These are phyloP conservation scores for Botrytis medusae DNA, from an alignment of 2,329 filamentous ascomycete genomes.

Conservation along the genomic window DNA sequence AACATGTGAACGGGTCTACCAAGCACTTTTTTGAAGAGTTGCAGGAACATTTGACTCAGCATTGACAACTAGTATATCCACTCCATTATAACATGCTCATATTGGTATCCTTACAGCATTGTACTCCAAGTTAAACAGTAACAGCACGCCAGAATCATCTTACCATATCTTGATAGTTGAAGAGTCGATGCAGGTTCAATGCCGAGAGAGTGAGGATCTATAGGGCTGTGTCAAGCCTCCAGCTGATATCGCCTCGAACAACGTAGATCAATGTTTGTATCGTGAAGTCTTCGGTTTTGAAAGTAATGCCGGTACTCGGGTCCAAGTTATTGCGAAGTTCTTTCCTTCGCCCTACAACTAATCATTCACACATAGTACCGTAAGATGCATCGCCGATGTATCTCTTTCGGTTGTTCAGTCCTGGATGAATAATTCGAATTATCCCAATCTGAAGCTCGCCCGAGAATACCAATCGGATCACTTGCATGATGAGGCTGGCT, in stretches of 20 bases:
- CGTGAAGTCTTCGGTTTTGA: not conserved
- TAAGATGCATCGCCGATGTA: not conserved
- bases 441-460: not conserved
- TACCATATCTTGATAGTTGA: not conserved
- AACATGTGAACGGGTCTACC: not conserved
- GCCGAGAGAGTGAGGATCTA: not conserved
- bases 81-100: not conserved
- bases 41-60: not conserved
- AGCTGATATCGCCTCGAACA: not conserved
- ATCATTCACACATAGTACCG: not conserved
- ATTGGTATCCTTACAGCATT: not conserved
- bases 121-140: not conserved
- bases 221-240: not conserved
- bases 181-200: not conserved
- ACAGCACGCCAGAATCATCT: not conserved
- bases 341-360: not conserved
- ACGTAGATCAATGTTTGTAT: not conserved
- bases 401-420: not conserved
- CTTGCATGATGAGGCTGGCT: conserved; percentile 1
- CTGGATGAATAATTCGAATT: not conserved
- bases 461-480: not conserved
- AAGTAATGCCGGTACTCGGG: not conserved
- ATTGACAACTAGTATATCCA: not conserved
- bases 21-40: not conserved
- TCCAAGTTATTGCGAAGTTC: too few species aligned